These are phyloP conservation scores for Blastobotrys raffinosifermentans DNA, from an alignment of 1,139 yeast species.

Conservation along the genomic window DNA sequence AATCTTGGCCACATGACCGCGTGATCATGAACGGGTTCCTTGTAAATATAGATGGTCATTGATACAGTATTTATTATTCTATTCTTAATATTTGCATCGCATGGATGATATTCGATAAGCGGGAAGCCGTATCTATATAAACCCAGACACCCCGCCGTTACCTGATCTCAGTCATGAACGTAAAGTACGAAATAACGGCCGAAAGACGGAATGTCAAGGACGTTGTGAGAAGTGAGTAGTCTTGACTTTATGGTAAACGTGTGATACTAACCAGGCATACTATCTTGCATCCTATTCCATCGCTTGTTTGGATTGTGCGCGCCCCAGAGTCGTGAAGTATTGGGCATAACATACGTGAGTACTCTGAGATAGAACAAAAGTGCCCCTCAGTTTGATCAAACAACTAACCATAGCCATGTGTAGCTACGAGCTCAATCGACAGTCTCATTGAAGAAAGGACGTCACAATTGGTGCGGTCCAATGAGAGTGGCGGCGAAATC, in stretches of 20 bases:
- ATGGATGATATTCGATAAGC: no score
- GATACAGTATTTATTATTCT: no score
- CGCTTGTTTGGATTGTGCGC: slow-evolving; percentile 61
- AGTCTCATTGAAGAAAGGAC: slow-evolving; percentile 26
- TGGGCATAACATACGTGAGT: slow-evolving; percentile 37
- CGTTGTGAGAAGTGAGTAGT: slow-evolving; percentile 30
- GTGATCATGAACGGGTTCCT: no score
- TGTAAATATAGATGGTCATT: no score
- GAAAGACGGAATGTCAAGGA: slow-evolving; percentile 35
- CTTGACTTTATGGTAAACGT: neutral
- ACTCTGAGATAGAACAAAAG: slow-evolving; percentile 2
- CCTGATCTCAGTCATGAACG: slow-evolving; percentile 28
- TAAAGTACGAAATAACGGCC: slow-evolving; percentile 31
- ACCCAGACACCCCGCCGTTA: no score
- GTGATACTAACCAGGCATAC: slow-evolving; percentile 40
- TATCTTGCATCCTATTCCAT: slow-evolving; percentile 65
- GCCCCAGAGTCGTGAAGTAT: slow-evolving; percentile 44
- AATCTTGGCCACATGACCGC: no score
- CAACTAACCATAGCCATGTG: slow-evolving; percentile 30
- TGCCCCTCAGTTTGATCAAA: no score
- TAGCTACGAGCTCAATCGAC: slow-evolving; percentile 28
- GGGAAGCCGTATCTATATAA: no score
- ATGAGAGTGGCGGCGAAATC: slow-evolving; percentile 21
- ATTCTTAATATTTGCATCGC: no score
- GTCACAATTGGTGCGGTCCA: slow-evolving; percentile 23